These are phyloP conservation scores for Fallopia convolvulus DNA, from an alignment of 148 eudicot genomes.

Conservation along the genomic window DNA sequence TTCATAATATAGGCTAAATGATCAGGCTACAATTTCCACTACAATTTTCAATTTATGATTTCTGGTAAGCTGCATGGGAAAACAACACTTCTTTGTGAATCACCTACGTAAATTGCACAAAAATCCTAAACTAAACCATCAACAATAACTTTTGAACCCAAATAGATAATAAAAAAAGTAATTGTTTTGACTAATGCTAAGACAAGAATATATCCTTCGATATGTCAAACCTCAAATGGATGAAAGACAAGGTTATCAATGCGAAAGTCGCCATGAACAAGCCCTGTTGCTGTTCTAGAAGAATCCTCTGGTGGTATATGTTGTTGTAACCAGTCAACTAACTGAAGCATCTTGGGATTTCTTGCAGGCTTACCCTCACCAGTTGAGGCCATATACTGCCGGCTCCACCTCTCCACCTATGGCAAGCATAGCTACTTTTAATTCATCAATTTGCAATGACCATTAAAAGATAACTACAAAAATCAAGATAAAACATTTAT, in stretches of 20 bases:
- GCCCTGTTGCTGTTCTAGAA: slow-evolving; percentile 58
- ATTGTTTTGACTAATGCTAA: background rate
- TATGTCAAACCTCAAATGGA: slow-evolving; percentile 63
- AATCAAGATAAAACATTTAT: background rate
- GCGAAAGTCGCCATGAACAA: slow-evolving; percentile 97
- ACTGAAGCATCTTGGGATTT: slow-evolving; percentile 74
- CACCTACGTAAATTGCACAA: background rate
- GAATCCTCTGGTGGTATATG: slow-evolving; percentile 82
- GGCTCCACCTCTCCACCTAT: slow-evolving; percentile 92
- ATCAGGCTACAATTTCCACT: background rate
- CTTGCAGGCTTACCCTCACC: slow-evolving; percentile 67
- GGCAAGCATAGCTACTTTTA: slow-evolving; percentile 4
- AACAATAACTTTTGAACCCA: background rate
- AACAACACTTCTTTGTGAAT: background rate
- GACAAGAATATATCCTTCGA: slow-evolving; percentile 4
- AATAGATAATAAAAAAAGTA: background rate
- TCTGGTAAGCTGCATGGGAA: background rate
- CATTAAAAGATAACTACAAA: background rate
- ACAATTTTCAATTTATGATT: background rate
- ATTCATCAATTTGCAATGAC: background rate
- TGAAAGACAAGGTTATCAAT: slow-evolving; percentile 95
- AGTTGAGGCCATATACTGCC: slow-evolving; percentile 78
- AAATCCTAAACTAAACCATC: background rate
- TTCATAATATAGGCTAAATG: background rate
- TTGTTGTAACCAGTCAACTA: slow-evolving; percentile 62